Conservation (phyloP, 164 flowering plant genomes). For the Nymphaea colorata region DNA sequence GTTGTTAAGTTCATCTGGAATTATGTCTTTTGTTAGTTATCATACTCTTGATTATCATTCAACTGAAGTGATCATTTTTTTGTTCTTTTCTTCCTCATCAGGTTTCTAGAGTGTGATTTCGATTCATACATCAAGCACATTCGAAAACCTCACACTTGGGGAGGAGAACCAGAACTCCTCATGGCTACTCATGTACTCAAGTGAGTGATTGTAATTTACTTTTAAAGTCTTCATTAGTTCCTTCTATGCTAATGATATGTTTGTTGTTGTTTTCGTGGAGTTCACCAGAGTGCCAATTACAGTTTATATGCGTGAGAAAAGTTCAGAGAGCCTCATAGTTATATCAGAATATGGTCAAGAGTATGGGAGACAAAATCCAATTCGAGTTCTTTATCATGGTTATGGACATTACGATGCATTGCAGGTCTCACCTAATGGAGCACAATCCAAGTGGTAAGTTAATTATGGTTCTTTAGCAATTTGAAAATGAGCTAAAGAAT, state of each 20-base stretch:
- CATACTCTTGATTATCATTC: too few species aligned
- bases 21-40: too few species aligned
- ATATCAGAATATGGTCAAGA: constrained; percentile 95
- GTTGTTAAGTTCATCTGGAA: too few species aligned
- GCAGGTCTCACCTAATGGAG: constrained; percentile 26
- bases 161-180: constrained; percentile 95
- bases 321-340: constrained; percentile 64
- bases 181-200: constrained; percentile 91
- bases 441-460: not conserved
- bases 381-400: constrained; percentile 77
- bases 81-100: constrained; percentile 3
- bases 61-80: too few species aligned
- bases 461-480: not conserved
- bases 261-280: not conserved
- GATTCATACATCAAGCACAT: constrained; percentile 72
- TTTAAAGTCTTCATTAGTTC: not conserved
- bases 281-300: constrained; percentile 80
- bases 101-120: constrained; percentile 98
- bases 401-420: constrained; percentile 90
- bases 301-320: constrained; percentile 71
- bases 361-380: constrained; percentile 76
- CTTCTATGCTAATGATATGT: not conserved
- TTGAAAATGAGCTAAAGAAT: too few species aligned
- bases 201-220: constrained; percentile 27
- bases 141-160: constrained; percentile 92